Percentiles rank a stretch among this genome's conserved stretches.
Evolutionary conservation across 2,329 filamentous ascomycete species (phyloP).

Genomic region (Dryadomyces quercus-mongolicae): DNA sequence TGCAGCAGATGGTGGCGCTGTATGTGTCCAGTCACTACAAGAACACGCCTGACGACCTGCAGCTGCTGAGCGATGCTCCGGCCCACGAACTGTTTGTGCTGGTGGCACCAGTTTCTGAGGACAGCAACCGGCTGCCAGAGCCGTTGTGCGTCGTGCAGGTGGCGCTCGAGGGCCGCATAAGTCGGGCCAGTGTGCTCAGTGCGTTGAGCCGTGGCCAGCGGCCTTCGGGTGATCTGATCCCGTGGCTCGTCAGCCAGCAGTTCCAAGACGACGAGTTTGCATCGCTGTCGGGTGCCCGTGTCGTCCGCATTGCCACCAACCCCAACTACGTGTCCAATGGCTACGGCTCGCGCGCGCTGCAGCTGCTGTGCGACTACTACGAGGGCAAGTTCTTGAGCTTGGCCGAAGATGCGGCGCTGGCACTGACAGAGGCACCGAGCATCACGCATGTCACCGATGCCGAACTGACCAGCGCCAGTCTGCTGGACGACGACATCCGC

Average conservation of each 20-base stretch:
- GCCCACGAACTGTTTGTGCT: slow-evolving; percentile 94
- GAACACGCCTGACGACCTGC: slow-evolving; percentile 95
- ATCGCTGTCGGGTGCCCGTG: slow-evolving; percentile 75
- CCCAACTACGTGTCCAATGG: slow-evolving; percentile 89
- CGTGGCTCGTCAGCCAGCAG: slow-evolving; percentile 94
- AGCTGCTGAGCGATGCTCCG: slow-evolving; percentile 94
- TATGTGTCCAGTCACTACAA: slow-evolving; percentile 98
- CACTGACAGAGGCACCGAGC: no score
- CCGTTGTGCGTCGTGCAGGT: slow-evolving; percentile 93
- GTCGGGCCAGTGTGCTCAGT: slow-evolving; percentile 81
- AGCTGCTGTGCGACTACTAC: slow-evolving; percentile 84
- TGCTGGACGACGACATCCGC: slow-evolving; percentile 79
- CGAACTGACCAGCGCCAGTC: slow-evolving; percentile 62
- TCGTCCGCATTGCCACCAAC: slow-evolving; percentile 93
- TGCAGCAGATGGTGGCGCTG: slow-evolving; percentile 95
- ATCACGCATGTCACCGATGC: slow-evolving; percentile 72
- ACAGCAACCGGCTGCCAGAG: slow-evolving; percentile 70
- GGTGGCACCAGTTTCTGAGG: slow-evolving; percentile 71
- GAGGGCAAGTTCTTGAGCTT: slow-evolving; percentile 83
- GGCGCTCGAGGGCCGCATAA: slow-evolving; percentile 88
- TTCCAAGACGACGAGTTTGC: slow-evolving; percentile 98
- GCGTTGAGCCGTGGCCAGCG: slow-evolving; percentile 80
- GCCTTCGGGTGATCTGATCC: slow-evolving; percentile 85
- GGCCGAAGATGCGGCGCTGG: no score
- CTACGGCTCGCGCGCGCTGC: slow-evolving; percentile 79